phyloP scores from a whole-genome alignment of 1,139 yeast species.

The Scheffersomyces parashehatae region DNA sequence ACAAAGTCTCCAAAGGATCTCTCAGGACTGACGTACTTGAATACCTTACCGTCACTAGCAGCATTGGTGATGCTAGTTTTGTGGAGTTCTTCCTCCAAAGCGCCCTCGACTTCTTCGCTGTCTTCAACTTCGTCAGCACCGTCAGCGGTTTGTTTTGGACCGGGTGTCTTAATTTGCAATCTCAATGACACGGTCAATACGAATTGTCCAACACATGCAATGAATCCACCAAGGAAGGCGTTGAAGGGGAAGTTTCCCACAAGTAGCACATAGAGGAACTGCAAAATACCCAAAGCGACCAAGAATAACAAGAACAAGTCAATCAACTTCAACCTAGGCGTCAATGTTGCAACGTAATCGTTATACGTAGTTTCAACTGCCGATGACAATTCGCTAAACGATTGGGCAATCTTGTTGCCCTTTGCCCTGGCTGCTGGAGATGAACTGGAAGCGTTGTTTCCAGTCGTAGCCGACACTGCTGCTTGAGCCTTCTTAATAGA shows the following conservation, averaged over 20 bases:
- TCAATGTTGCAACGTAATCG: constrained; percentile 44
- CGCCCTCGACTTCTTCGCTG: constrained; percentile 8
- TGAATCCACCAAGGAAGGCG: constrained; percentile 92
- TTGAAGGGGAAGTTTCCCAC: constrained; percentile 95
- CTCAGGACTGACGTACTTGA: constrained; percentile 64
- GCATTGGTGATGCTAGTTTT: constrained; percentile 10
- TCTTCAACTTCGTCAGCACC: constrained; percentile 6
- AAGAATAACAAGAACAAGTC: constrained; percentile 77
- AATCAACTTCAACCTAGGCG: constrained; percentile 61
- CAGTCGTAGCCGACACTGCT: constrained; percentile 8
- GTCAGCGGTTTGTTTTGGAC: constrained; percentile 2
- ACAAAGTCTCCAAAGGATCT: constrained; percentile 87
- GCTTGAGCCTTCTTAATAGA: constrained; percentile 25
- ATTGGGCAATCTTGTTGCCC: constrained; percentile 10
- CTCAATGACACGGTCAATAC: constrained; percentile 81
- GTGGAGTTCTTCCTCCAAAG: background rate
- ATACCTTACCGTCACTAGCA: constrained; percentile 20
- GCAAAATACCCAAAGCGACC: constrained; percentile 73
- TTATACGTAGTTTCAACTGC: constrained; percentile 51
- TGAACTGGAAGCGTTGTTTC: background rate
- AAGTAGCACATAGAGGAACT: constrained; percentile 71
- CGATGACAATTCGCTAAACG: constrained; percentile 43
- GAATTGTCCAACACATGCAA: constrained; percentile 92
- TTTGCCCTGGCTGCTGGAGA: constrained; percentile 2
- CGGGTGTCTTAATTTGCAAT: constrained; percentile 49